Evolutionary conservation across 768 basidiomycete genomes (phyloP), one percentile per base, ranked within the genome.

Genomic region (Tricholoma saponaceum): DNA sequence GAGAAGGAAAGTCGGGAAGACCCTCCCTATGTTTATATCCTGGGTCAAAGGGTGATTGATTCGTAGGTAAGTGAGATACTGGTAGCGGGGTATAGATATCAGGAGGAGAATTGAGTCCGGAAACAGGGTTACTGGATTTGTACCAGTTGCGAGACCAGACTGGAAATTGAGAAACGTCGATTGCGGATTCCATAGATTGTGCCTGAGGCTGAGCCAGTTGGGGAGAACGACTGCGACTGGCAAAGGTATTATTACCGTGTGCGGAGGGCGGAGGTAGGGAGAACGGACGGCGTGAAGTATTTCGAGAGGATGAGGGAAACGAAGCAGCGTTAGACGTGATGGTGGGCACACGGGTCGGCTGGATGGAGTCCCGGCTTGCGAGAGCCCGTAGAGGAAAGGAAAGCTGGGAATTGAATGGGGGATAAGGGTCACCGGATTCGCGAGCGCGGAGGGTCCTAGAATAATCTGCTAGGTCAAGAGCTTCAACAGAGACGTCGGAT

Each of bases 391-490:
- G 67, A 7, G 70, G 65, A 16, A 70, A 66, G 8, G 70, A 70
- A 20, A 72, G 72, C 41, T 66, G 62, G 4, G 62, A 33, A 5
- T 39, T 67, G 52, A 71, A 70, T 10, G 69, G 57, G 12, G 72
- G 74, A 58, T 72, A 74, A 26, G 68, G 70, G 62, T 73, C 71
- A 50, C 70, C 62, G 47, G 66, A 61, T 64, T 70, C 70, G 58
- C 76, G 69, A 32, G 70, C 54, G 39, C 74, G 71, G 22, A 86
- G 74, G 18, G 82, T 82, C 58, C 67, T 72, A 6, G 85, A 76
- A 69, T 88, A 90, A 67, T 88, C 87, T 30, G 86, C 86, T 22
- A 90, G 76, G 70, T 90, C 87, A 55, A 88, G 77, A 2, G 86
- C 86, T 66, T 89, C 86, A 1, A 88, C 79, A 55, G 85, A 87